Percentiles rank a stretch among this genome's conserved stretches.
phyloP scores from a whole-genome alignment of 225 moss, liverwort and hornwort species.

The Thuidium tamariscinum region DNA sequence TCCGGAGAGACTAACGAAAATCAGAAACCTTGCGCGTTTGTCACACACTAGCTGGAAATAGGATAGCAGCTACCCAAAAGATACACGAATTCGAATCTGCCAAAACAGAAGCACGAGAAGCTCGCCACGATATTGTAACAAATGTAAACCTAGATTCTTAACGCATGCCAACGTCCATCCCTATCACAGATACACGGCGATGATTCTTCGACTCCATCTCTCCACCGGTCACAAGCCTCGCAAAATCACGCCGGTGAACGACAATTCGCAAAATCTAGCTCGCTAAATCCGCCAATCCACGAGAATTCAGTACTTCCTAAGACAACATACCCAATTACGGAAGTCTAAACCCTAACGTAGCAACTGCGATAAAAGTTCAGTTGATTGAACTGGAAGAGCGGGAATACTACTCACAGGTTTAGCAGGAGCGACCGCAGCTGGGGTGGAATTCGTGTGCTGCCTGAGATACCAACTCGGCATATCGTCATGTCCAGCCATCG shows the following conservation, averaged over 20 bases:
- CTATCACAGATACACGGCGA: not conserved
- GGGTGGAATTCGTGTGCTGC: not conserved
- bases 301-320: not conserved
- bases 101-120: not conserved
- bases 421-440: not conserved
- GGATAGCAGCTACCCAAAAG: not conserved
- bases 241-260: not conserved
- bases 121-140: not conserved
- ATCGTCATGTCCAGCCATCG: conserved; percentile 7
- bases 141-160: not conserved
- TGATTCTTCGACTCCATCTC: not conserved
- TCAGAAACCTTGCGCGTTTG: not conserved
- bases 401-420: not conserved
- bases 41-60: not conserved
- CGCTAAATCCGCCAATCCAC: not conserved
- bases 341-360: not conserved
- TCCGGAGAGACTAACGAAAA: not conserved
- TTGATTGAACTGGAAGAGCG: not conserved
- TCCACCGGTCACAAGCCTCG: not conserved
- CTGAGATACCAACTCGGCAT: conserved; percentile 12
- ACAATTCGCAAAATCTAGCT: not conserved
- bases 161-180: not conserved
- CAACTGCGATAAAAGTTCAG: not conserved
- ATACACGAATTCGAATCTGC: not conserved
- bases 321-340: not conserved